Conservation (phyloP, 345 rosid species). For the Syzygium jambos region DNA sequence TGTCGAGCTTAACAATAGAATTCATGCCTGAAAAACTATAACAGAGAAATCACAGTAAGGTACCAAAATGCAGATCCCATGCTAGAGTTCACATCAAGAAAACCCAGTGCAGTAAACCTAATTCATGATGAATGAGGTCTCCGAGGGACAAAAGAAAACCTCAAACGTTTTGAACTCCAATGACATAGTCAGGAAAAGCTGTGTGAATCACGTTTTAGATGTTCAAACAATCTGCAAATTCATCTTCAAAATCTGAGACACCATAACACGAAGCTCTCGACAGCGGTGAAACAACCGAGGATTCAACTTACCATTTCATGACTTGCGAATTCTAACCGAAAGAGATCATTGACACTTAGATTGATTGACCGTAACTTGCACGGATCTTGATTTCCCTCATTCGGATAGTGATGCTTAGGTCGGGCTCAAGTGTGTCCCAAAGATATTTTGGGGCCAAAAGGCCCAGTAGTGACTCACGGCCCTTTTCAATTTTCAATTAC, state of each 20-base stretch:
- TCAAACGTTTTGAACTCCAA: accelerated
- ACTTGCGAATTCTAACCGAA: neutral
- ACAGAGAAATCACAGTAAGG: neutral
- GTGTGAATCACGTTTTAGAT: accelerated
- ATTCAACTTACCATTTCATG: neutral
- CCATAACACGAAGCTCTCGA: accelerated
- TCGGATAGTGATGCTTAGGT: neutral
- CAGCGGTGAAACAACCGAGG: accelerated
- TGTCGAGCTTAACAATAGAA: neutral
- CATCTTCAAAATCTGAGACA: neutral
- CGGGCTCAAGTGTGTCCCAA: neutral
- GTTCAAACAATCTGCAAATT: neutral
- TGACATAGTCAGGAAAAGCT: accelerated
- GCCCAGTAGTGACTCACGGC: neutral
- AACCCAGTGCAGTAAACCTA: neutral
- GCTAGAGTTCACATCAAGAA: accelerated
- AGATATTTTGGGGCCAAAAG: neutral
- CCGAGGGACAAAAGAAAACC: neutral
- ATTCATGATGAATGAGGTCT: neutral
- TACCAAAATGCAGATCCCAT: neutral
- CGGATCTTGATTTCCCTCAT: neutral
- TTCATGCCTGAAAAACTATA: neutral
- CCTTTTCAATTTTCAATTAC: neutral
- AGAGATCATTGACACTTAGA: neutral
- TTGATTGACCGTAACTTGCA: neutral